Conservation (phyloP, 2,329 filamentous ascomycete genomes). For the Diaporthe eres region DNA sequence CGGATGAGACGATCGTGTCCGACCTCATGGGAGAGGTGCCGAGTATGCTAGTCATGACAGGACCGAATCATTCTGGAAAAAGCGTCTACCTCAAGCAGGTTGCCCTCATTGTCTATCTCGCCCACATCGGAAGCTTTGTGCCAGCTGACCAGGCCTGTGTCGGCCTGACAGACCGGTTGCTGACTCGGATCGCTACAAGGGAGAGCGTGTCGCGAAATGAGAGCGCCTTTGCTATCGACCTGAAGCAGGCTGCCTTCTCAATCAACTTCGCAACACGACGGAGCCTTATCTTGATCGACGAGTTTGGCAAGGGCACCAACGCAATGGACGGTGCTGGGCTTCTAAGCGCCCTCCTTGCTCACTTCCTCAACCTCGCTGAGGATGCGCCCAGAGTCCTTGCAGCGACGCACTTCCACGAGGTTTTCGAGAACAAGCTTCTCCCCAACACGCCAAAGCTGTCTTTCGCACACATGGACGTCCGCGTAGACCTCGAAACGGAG, state of each 20-base stretch:
- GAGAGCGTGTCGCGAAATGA: constrained; percentile 72
- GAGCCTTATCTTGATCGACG: constrained; percentile 91
- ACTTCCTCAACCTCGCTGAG: constrained; percentile 64
- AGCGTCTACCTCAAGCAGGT: constrained; percentile 96
- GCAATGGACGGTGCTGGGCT: constrained; percentile 71
- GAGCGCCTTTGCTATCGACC: constrained; percentile 80
- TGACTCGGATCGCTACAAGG: constrained; percentile 86
- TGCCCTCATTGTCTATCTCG: constrained; percentile 90
- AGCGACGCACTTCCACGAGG: constrained; percentile 78
- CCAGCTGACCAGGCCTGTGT: constrained; percentile 83
- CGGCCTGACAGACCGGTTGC: constrained; percentile 91
- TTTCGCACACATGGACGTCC: constrained; percentile 81
- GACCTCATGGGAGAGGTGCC: constrained; percentile 54
- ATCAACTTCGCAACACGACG: constrained; percentile 80
- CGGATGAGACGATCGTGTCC: constrained; percentile 40
- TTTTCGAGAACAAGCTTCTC: constrained; percentile 77
- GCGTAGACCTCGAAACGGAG: constrained; percentile 66
- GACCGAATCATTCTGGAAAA: constrained; percentile 97
- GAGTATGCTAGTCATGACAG: constrained; percentile 86
- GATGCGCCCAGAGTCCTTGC: constrained; percentile 70
- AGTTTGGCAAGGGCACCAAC: constrained; percentile 82
- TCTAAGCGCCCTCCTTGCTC: constrained; percentile 68
- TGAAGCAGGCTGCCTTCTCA: constrained; percentile 87
- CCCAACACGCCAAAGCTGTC: constrained; percentile 62
- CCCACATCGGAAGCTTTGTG: constrained; percentile 93